Conservation (phyloP, 768 basidiomycete species). For the Gymnopilus junonius region DNA sequence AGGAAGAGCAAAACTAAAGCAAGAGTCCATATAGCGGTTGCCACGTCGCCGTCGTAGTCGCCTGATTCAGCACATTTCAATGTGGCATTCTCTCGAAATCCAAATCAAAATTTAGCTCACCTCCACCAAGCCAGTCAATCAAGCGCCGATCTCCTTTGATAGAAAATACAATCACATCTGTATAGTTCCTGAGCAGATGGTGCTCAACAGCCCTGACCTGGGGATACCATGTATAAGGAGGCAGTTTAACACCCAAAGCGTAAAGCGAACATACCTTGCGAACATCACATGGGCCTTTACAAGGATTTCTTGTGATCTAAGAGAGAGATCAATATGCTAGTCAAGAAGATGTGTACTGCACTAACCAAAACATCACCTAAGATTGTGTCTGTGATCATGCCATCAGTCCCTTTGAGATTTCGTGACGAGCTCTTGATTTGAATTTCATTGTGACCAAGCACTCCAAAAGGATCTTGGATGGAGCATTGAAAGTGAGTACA, state of each 20-base stretch:
- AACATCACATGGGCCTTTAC: conserved; percentile 70
- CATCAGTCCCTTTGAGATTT: conserved; percentile 45
- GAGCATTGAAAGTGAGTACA: not conserved
- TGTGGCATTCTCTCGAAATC: not conserved
- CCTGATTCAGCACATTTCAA: conserved; percentile 37
- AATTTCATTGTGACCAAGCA: conserved; percentile 57
- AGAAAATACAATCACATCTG: conserved; percentile 63
- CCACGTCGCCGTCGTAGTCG: conserved; percentile 75
- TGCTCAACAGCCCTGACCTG: conserved; percentile 64
- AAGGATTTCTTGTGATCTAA: conserved; percentile 61
- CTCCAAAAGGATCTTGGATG: conserved; percentile 53
- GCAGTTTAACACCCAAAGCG: not conserved
- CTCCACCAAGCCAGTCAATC: conserved; percentile 67
- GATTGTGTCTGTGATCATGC: conserved; percentile 50
- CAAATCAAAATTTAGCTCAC: conserved; percentile 32
- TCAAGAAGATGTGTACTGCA: not conserved
- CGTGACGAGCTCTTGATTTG: conserved; percentile 55
- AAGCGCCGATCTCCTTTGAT: conserved; percentile 53
- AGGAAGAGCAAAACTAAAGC: conserved; percentile 55
- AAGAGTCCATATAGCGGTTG: conserved; percentile 60
- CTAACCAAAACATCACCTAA: conserved; percentile 56
- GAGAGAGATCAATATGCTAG: not conserved
- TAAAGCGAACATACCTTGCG: conserved; percentile 53
- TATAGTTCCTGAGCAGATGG: conserved; percentile 46
- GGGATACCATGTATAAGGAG: not conserved